Conservation (phyloP, 805 yeast genomes). For the Zygotorulaspora florentina region DNA sequence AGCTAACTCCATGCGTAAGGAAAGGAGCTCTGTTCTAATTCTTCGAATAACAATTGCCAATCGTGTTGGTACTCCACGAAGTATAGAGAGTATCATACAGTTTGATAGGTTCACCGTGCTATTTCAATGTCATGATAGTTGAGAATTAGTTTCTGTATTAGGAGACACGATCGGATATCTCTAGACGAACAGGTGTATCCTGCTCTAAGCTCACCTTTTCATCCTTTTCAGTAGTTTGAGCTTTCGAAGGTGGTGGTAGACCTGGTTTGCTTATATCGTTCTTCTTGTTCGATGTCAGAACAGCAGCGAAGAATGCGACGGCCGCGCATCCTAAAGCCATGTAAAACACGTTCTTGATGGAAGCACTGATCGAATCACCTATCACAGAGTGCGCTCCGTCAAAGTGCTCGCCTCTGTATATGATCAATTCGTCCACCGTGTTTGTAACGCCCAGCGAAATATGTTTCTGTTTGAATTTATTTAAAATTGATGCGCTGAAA, state of each 20-base stretch:
- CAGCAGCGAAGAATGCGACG: neutral
- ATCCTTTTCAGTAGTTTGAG: neutral
- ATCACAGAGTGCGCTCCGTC: constrained; percentile 20
- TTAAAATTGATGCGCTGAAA: constrained; percentile 20
- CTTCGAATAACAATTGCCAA: too few species aligned
- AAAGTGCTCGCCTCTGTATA: constrained; percentile 17
- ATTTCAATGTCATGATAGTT: too few species aligned
- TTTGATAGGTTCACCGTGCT: too few species aligned
- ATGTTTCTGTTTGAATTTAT: constrained; percentile 10
- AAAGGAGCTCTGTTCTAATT: too few species aligned
- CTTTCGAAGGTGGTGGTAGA: neutral
- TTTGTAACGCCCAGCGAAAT: constrained; percentile 7
- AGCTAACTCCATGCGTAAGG: too few species aligned
- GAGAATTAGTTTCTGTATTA: too few species aligned
- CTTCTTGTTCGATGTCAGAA: too few species aligned
- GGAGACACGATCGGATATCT: too few species aligned
- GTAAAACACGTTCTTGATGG: constrained; percentile 23
- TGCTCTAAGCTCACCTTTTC: neutral
- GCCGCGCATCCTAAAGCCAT: constrained; percentile 20
- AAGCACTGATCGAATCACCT: constrained; percentile 15
- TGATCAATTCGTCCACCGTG: constrained; percentile 19
- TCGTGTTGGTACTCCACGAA: too few species aligned
- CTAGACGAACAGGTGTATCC: neutral
- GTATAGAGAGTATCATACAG: too few species aligned
- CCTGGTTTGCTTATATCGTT: too few species aligned